Evolutionary conservation across 2,329 filamentous ascomycete species (phyloP), one percentile per base, ranked within the genome.

Genomic region (Ascochyta fabae): DNA sequence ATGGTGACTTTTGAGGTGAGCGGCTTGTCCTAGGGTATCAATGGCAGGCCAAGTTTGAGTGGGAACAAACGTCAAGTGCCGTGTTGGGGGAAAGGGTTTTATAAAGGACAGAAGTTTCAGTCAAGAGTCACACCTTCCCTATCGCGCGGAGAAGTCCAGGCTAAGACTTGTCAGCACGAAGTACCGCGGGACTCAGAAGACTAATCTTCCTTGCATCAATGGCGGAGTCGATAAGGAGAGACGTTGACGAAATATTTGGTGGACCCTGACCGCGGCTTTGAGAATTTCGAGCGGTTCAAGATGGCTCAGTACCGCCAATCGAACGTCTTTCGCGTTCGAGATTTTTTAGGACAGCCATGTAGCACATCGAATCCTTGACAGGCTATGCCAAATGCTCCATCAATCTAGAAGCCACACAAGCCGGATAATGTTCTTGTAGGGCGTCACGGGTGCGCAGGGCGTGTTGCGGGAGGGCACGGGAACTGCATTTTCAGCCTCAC

Each of bases 111-210:
- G 29, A 47, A 55, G 61, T 61, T 60, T 56, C 60, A 52, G 47
- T 53, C 48, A 54, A 58, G 65, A 68, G 68, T 69, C 68, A 70
- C 57, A 62, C 59, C 46, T 59, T 50, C 56, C 19, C 53, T 62
- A 65, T 70, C 68, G 69, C 61, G 65, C 58, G 67, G 52, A 54
- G 46, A 45, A 36, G 39, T 23, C 47, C 23, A 58, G 46, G 38
- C 49, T 39, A 35, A 58, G 19, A 33, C 24, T 39, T 31, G 29
- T 41, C 34, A 47, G n/a, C 26, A 29, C 46, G 59, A 59, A 56
- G 47, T 48, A 53, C 42, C 46, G 51, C 60, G 62, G 62, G 52
- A 53, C 35, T 44, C 54, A 47, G 39, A 56, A 48, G 57, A 42
- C 55, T 58, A 49, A 48, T 56, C 42, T 51, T 42, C 52, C 46